A percentile compares a stretch with the other conserved stretches of the same genome.
These are phyloP conservation scores for Tuber umbilicatum DNA, from an alignment of 495 filamentous ascomycete species.

Conservation along the genomic window DNA sequence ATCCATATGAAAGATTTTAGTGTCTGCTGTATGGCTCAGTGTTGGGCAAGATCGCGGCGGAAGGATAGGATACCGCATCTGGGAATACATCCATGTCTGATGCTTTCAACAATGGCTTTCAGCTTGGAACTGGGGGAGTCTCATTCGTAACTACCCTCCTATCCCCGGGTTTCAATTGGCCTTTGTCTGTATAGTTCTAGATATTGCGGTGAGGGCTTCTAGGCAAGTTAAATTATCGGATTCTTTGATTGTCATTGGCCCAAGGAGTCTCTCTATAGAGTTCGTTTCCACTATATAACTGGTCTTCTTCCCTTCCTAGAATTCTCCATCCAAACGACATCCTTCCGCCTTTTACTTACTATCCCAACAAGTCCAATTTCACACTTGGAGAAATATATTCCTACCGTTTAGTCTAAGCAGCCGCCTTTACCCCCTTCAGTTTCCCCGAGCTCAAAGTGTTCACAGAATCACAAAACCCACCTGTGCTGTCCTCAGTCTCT, in stretches of 20 bases:
- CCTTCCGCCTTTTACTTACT: background rate
- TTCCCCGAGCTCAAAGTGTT: background rate
- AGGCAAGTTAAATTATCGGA: background rate
- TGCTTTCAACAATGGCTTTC: constrained; percentile 17
- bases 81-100: background rate
- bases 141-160: constrained; percentile 21
- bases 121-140: constrained; percentile 23
- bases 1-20: background rate
- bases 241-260: background rate
- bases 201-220: background rate
- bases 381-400: background rate
- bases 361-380: background rate
- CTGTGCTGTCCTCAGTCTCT: background rate
- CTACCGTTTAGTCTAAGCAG: background rate
- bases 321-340: background rate
- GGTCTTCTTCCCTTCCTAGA: background rate
- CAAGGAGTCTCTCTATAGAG: background rate
- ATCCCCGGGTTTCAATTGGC: constrained; percentile 7
- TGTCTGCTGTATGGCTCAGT: background rate
- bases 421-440: background rate
- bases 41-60: background rate
- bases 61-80: background rate
- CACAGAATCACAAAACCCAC: background rate
- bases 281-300: background rate
- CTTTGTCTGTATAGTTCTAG: background rate